These are phyloP conservation scores for Aaosphaeria arxii DNA, from an alignment of 2,329 filamentous ascomycete genomes.

Conservation along the genomic window DNA sequence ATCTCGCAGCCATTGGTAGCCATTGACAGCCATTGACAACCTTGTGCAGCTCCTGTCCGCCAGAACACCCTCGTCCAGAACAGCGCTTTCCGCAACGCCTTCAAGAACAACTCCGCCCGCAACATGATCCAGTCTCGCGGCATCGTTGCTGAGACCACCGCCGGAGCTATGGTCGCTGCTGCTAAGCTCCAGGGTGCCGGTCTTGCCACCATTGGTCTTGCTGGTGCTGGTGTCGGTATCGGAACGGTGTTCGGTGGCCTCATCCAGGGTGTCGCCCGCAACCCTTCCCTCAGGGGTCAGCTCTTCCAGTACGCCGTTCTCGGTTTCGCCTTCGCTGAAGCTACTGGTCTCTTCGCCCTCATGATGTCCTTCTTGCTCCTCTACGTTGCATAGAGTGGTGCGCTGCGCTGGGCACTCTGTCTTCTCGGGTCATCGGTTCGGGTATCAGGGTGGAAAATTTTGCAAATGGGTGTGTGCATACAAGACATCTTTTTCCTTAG, in stretches of 20 bases:
- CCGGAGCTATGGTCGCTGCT: slow-evolving; percentile 42
- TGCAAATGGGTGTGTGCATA: slow-evolving; percentile 40
- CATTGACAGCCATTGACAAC: slow-evolving; percentile 25
- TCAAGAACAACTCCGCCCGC: slow-evolving; percentile 40
- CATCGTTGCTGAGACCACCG: slow-evolving; percentile 42
- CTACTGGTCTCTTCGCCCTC: slow-evolving; percentile 66
- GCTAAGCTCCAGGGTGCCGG: slow-evolving; percentile 43
- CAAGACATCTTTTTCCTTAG: slow-evolving; percentile 35
- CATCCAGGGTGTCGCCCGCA: slow-evolving; percentile 85
- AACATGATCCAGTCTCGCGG: slow-evolving; percentile 40
- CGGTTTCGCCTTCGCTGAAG: slow-evolving; percentile 92
- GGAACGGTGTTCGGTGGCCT: slow-evolving; percentile 91
- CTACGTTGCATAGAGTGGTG: slow-evolving; percentile 41
- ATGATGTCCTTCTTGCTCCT: slow-evolving; percentile 47
- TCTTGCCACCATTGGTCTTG: slow-evolving; percentile 82
- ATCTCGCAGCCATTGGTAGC: too few relatives aligned
- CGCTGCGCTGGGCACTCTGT: slow-evolving; percentile 27
- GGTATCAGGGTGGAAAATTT: slow-evolving; percentile 36
- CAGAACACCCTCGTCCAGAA: slow-evolving; percentile 37
- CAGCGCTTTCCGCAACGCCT: slow-evolving; percentile 36
- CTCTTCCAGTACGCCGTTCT: slow-evolving; percentile 96
- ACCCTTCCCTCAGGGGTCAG: slow-evolving; percentile 91
- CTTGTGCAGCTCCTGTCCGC: slow-evolving; percentile 24
- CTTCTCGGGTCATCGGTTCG: slow-evolving; percentile 31
- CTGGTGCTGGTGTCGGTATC: slow-evolving; percentile 92